Percentiles rank a stretch among this genome's conserved stretches.
These are phyloP conservation scores for Populus tomentosa DNA, from an alignment of 441 rosid genomes.

Conservation along the genomic window DNA sequence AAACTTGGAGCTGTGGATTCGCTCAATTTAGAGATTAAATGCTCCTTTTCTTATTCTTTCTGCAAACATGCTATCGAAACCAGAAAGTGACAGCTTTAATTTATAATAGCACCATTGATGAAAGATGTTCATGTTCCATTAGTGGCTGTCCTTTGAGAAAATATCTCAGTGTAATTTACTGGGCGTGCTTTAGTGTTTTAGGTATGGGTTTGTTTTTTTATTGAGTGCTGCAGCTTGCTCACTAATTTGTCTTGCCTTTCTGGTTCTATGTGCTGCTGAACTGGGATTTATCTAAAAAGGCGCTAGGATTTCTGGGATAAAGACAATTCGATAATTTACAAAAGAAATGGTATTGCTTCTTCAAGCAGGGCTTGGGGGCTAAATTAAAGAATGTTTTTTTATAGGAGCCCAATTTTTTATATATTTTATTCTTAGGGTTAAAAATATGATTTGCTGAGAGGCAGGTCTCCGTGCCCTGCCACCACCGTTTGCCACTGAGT, in stretches of 20 bases:
- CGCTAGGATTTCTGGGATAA: not conserved
- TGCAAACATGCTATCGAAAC: not conserved
- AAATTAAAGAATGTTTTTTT: too few relatives aligned
- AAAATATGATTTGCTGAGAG: too few relatives aligned
- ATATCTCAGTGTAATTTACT: not conserved
- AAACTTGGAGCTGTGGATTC: not conserved
- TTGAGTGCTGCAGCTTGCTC: not conserved
- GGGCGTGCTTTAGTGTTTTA: not conserved
- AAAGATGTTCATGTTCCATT: not conserved
- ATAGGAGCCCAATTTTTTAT: too few relatives aligned
- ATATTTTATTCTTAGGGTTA: too few relatives aligned
- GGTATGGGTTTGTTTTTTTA: not conserved
- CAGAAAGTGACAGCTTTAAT: not conserved
- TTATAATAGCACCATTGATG: not conserved
- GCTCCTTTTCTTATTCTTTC: not conserved
- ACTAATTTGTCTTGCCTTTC: not conserved
- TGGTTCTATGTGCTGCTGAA: not conserved
- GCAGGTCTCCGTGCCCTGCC: too few relatives aligned
- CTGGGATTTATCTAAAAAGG: too few relatives aligned
- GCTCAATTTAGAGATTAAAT: too few relatives aligned
- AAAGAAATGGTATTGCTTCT: too few relatives aligned
- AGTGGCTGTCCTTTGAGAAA: not conserved
- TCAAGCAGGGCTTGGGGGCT: too few relatives aligned
- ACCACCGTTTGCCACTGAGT: too few relatives aligned
- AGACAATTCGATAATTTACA: not conserved